Evolutionary conservation across 1,284 basidiomycete genomes (phyloP).

Genomic region (Meira nashicola): DNA sequence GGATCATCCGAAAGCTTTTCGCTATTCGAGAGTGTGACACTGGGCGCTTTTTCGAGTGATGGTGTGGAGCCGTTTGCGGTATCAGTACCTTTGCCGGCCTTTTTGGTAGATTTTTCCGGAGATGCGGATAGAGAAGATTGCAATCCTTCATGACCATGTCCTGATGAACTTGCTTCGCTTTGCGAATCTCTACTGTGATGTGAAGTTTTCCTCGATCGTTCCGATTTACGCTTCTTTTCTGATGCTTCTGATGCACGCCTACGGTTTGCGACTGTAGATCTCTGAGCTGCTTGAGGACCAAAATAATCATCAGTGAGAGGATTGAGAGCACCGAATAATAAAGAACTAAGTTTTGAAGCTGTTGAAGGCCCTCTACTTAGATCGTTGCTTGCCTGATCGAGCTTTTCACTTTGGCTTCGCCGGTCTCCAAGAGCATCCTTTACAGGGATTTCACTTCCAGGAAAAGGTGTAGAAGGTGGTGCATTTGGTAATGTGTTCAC

Average conservation of each 20-base stretch:
- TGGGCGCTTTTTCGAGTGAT: background rate
- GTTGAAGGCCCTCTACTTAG: background rate
- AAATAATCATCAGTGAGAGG: constrained; percentile 13
- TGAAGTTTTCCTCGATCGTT: background rate
- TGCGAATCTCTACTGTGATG: background rate
- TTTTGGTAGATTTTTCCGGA: background rate
- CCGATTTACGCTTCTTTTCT: constrained; percentile 3
- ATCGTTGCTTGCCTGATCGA: background rate
- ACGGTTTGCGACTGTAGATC: background rate
- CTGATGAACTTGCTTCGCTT: background rate
- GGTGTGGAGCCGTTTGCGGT: background rate
- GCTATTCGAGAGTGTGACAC: background rate
- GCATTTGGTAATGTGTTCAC: background rate
- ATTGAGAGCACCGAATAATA: constrained; percentile 11
- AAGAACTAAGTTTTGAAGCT: background rate
- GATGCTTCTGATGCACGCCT: background rate
- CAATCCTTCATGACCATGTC: background rate
- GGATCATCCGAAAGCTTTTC: background rate
- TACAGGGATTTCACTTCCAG: background rate
- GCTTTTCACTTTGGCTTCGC: too few relatives aligned
- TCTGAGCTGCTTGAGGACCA: constrained; percentile 10
- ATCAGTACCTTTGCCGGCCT: background rate
- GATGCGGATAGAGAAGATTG: background rate
- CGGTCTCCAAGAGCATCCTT: background rate
- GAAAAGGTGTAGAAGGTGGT: constrained; percentile 11